phyloP scores from a whole-genome alignment of 768 basidiomycete species.

The Lactarius akahatsu region DNA sequence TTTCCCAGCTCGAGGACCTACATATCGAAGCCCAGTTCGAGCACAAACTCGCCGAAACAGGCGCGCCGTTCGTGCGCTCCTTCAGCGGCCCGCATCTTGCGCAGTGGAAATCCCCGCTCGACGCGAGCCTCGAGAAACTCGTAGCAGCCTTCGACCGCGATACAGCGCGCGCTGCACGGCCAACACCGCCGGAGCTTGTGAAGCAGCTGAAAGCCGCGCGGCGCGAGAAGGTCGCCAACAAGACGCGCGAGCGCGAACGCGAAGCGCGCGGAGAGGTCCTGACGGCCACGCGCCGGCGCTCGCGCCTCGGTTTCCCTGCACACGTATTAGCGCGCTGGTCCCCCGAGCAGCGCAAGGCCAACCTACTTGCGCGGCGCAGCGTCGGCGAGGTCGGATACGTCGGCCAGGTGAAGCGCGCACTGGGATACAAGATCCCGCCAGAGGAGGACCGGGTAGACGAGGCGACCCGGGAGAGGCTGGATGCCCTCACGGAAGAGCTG shows the following conservation, averaged over 20 bases:
- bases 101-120: conserved; percentile 41
- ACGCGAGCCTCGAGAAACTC: conserved; percentile 36
- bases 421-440: conserved; percentile 50
- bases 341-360: conserved; percentile 45
- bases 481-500: conserved; percentile 33
- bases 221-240: conserved; percentile 59
- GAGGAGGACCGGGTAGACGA: conserved; percentile 37
- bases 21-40: conserved; percentile 44
- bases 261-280: conserved; percentile 66
- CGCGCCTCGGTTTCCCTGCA: conserved; percentile 60
- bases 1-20: conserved; percentile 39
- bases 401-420: conserved; percentile 56
- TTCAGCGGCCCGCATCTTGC: conserved; percentile 29
- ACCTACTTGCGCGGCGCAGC: conserved; percentile 49
- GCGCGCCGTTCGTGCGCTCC: conserved; percentile 23
- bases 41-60: conserved; percentile 26
- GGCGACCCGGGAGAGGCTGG: conserved; percentile 34
- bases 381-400: conserved; percentile 71
- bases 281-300: conserved; percentile 45
- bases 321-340: conserved; percentile 56
- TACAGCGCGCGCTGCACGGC: conserved; percentile 40
- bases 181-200: conserved; percentile 51
- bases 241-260: conserved; percentile 57
- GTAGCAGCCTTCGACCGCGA: conserved; percentile 42
- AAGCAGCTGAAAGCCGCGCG: conserved; percentile 54